Conservation (phyloP, 2,329 filamentous ascomycete species). For the Penicillium sclerotiorum region DNA sequence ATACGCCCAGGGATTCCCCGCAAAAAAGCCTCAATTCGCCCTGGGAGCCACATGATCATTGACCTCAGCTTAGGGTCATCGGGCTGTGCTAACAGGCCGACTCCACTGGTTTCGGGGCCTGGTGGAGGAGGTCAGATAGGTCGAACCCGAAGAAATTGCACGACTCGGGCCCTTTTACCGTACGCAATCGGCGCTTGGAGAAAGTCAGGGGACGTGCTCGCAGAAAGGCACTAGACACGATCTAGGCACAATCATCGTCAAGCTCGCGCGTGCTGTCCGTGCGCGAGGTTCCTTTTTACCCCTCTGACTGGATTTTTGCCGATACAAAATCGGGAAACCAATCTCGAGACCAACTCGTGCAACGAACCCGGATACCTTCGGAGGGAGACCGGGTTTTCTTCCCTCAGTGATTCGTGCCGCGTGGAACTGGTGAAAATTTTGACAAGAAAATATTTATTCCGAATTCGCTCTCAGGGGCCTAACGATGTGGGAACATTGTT, state of each 20-base stretch:
- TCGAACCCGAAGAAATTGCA: conserved; percentile 1
- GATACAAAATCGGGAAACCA: conserved; percentile 18
- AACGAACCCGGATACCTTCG: conserved; percentile 16
- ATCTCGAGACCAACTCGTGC: conserved; percentile 13
- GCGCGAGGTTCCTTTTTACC: conserved; percentile 7
- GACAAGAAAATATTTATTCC: too few relatives aligned
- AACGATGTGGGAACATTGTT: neutral
- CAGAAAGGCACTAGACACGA: conserved; percentile 13
- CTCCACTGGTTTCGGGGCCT: conserved; percentile 3
- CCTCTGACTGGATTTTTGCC: too few relatives aligned
- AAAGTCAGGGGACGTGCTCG: conserved; percentile 4
- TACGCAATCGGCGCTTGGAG: conserved; percentile 14
- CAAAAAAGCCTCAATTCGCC: conserved; percentile 22
- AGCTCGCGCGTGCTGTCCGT: conserved; percentile 22
- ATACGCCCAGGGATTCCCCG: conserved; percentile 32
- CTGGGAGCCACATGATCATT: conserved; percentile 24
- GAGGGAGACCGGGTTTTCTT: conserved; percentile 6
- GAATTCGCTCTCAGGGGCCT: neutral
- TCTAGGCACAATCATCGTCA: conserved; percentile 26
- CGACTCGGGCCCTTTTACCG: conserved; percentile 3
- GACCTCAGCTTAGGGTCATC: conserved; percentile 13
- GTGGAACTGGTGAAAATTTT: too few relatives aligned
- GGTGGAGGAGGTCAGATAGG: conserved; percentile 12
- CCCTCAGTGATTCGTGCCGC: too few relatives aligned
- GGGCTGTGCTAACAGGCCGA: conserved; percentile 9